A percentile compares a stretch with the other conserved stretches of the same genome.
Evolutionary conservation across 306 rosid genomes (phyloP).

Genomic region (Rosa rugosa): DNA sequence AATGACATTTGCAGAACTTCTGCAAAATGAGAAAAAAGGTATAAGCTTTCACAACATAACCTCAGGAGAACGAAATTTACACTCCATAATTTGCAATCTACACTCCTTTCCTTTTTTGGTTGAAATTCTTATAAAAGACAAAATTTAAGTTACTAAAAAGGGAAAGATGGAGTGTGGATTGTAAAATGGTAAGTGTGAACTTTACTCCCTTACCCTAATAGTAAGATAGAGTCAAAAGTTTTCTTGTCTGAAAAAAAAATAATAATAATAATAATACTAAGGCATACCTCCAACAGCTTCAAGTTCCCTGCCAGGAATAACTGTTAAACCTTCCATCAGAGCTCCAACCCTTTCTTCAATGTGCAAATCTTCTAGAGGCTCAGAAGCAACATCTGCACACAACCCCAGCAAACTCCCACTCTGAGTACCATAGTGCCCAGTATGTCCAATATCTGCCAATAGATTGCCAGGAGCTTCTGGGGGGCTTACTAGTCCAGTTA

Average conservation of each 20-base stretch:
- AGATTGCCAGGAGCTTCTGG: constrained; percentile 97
- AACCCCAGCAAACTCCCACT: constrained; percentile 24
- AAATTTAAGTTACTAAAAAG: background rate
- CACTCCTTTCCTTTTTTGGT: background rate
- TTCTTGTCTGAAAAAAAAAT: background rate
- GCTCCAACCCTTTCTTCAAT: constrained; percentile 83
- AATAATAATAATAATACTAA: constrained; percentile 14
- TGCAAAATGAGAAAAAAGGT: constrained; percentile 36
- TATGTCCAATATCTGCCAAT: constrained; percentile 64
- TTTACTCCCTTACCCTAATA: background rate
- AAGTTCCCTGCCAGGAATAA: constrained; percentile 85
- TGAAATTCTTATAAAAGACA: background rate
- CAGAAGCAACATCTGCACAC: constrained; percentile 40
- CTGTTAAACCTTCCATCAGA: constrained; percentile 67
- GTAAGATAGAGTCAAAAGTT: background rate
- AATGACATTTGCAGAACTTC: constrained; percentile 80
- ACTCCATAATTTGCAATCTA: background rate
- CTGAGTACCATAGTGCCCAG: constrained; percentile 44
- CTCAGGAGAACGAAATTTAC: background rate
- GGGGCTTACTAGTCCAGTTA: constrained; percentile 84
- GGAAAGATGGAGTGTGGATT: background rate
- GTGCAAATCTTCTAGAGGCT: constrained; percentile 52
- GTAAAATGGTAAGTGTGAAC: background rate
- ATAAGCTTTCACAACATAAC: background rate
- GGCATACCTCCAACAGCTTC: constrained; percentile 73